A percentile compares a stretch with the other conserved stretches of the same genome.
Conservation (phyloP, 305 asterid genomes). For the Withania somnifera region DNA sequence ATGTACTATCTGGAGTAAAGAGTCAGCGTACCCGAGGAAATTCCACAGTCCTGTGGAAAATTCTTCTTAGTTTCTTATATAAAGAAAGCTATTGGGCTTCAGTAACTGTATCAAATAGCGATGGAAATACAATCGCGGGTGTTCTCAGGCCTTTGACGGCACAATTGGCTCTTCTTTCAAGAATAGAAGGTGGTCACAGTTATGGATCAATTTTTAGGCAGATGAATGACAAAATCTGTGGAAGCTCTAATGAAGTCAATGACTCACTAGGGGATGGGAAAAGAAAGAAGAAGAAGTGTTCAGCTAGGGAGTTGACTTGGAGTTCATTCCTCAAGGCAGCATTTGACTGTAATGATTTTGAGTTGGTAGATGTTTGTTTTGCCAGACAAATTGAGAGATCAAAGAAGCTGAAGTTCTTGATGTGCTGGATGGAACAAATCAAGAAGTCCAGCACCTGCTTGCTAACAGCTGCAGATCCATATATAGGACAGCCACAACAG, state of each 20-base stretch:
- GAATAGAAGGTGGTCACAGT: constrained; percentile 12
- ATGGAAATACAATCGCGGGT: constrained; percentile 35
- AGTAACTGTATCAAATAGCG: constrained; percentile 43
- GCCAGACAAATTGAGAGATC: constrained; percentile 32
- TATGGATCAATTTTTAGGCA: constrained; percentile 10
- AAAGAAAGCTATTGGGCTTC: constrained; percentile 50
- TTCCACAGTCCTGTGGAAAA: constrained; percentile 63
- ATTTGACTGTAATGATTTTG: constrained; percentile 45
- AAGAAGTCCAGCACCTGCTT: constrained; percentile 20
- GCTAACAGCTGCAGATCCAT: constrained; percentile 16
- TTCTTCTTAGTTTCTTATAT: constrained; percentile 64
- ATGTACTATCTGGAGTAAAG: constrained; percentile 42
- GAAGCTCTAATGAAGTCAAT: constrained; percentile 18
- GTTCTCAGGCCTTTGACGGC: constrained; percentile 65
- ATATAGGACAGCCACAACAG: constrained; percentile 17
- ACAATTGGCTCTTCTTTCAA: constrained; percentile 47
- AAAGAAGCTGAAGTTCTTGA: constrained; percentile 73
- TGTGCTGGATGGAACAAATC: constrained; percentile 88
- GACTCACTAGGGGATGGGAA: constrained; percentile 32
- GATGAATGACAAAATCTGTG: constrained; percentile 6
- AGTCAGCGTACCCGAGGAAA: constrained; percentile 20
- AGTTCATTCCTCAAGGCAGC: constrained; percentile 64
- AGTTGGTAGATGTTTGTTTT: constrained; percentile 53
- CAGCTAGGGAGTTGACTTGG: constrained; percentile 48
- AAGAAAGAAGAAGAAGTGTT: constrained; percentile 35